A percentile compares a stretch with the other conserved stretches of the same genome.
phyloP scores from a whole-genome alignment of 1,139 yeast species.

The Blastobotrys buckinghamii region DNA sequence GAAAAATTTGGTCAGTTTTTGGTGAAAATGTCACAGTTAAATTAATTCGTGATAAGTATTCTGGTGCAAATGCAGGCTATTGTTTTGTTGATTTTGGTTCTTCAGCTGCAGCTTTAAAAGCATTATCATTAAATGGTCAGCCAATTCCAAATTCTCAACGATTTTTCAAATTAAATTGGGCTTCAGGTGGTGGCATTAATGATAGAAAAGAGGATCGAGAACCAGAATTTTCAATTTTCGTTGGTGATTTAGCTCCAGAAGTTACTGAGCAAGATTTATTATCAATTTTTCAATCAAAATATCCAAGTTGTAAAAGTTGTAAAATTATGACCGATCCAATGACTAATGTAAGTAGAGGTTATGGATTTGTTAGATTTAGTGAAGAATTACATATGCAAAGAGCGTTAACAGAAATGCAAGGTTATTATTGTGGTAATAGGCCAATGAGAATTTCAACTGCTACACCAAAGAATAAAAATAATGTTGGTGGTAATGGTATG shows the following conservation, averaged over 20 bases:
- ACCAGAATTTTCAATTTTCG: slow-evolving; percentile 70
- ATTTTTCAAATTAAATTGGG: slow-evolving; percentile 76
- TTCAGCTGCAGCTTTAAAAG: slow-evolving; percentile 63
- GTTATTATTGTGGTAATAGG: slow-evolving; percentile 64
- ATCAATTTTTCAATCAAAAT: slow-evolving; percentile 63
- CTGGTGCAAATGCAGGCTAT: slow-evolving; percentile 58
- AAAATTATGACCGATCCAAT: slow-evolving; percentile 80
- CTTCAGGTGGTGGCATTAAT: slow-evolving; percentile 59
- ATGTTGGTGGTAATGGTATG: slow-evolving; percentile 12
- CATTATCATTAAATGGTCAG: slow-evolving; percentile 59
- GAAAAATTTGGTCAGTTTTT: slow-evolving; percentile 57
- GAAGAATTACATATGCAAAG: slow-evolving; percentile 66
- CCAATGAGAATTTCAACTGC: slow-evolving; percentile 74
- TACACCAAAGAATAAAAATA: slow-evolving; percentile 52
- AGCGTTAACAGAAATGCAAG: slow-evolving; percentile 81
- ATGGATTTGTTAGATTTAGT: slow-evolving; percentile 84
- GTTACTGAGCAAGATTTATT: slow-evolving; percentile 67
- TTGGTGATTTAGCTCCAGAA: slow-evolving; percentile 77
- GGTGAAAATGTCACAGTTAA: slow-evolving; percentile 53
- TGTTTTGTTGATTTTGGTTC: slow-evolving; percentile 79
- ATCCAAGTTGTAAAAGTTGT: slow-evolving; percentile 73
- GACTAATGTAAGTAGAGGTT: slow-evolving; percentile 74
- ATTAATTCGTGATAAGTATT: slow-evolving; percentile 50
- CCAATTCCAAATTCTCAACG: slow-evolving; percentile 59
- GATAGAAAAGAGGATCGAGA: slow-evolving; percentile 33